Conservation (phyloP, 306 rosid genomes). For the barrel medic (Medicago truncatula) region MtrunA17r5.0-ANR NC_053049.1:21717001-21717500, state of each 20-base stretch:
- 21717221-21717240: constrained; percentile 72
- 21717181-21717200: constrained; percentile 55
- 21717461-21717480: not conserved
- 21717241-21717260: constrained; percentile 45
- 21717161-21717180: constrained; percentile 55
- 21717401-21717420: not conserved
- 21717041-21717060: too few species aligned
- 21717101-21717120: not conserved
- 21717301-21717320: constrained; percentile 39
- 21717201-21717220: constrained; percentile 81
- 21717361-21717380: constrained; percentile 58
- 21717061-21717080: too few species aligned
- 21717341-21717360: constrained; percentile 56
- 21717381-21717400: too few species aligned
- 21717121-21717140: not conserved
- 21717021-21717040: too few species aligned
- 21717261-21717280: constrained; percentile 45
- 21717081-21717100: not conserved
- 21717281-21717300: constrained; percentile 40
- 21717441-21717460: constrained; percentile 39
- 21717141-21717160: constrained; percentile 3
- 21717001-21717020: too few species aligned
- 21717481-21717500: not conserved
- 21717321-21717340: constrained; percentile 44
- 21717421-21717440: not conserved